Evolutionary conservation across 805 yeast species (phyloP), one percentile per base, ranked within the genome.

Genomic region (Lipomyces sp.): DNA sequence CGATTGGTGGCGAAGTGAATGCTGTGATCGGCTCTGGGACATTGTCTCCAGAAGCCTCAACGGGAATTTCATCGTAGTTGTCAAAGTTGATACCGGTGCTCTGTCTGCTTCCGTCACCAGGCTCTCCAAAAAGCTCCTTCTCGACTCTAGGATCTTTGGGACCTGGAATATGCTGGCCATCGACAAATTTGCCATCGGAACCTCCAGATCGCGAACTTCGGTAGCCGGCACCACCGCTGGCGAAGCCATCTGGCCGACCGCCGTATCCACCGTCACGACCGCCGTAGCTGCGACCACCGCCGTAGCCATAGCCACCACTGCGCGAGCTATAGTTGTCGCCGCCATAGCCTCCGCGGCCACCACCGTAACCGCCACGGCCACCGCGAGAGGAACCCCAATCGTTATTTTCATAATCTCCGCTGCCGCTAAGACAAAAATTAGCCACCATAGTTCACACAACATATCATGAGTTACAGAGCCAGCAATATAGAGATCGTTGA

Each of bases 11-110:
- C 69, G 92, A 78, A 66, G 95, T 90, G 80, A 95, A 95, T 63
- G 89, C 82, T 69, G 88, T 81, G 74, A 95, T 90, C 71, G 98
- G 92, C 77, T 93, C 98, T 69, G 99, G 99, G 64, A 92, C 97
- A 68, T 89, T 86, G 51, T 89, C 89, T 81, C 99, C 99, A 59
- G 96, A 81, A 59, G 98, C 99, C 81, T 95, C 98, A 70, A 95
- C 98, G 68, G 99, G 99, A 71, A 95, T 95, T 67, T 96, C 98
- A 79, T 95, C 99, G 80, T 95, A 95, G 84, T 91, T 92, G 80
- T 96, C 99, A 77, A 95, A 95, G 83, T 95, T 95, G 81, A 95
- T 95, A 85, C 99, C 99, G 50, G 97, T 90, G 62, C 96, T 87
- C 83, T 90, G 97, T 82, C 88, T 87, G 53, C 80, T 81, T 39